phyloP scores from a whole-genome alignment of 495 filamentous ascomycete species.

The Talaromyces trachyspermus region DNA sequence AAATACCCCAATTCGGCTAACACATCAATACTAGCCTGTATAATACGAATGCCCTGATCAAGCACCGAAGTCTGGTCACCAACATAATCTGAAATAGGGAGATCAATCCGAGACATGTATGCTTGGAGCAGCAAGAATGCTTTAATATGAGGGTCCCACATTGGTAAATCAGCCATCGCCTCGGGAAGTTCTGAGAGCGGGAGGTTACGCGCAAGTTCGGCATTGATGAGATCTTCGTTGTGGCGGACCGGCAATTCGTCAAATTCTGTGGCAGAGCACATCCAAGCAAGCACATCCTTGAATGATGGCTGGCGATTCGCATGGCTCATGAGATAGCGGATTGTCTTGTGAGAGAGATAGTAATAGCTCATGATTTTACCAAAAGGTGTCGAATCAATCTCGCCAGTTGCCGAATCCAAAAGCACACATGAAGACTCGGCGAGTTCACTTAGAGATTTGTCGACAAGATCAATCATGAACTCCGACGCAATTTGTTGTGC shows the following conservation, averaged over 20 bases:
- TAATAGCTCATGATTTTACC: constrained; percentile 99
- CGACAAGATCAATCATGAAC: constrained; percentile 87
- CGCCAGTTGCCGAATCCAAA: constrained; percentile 69
- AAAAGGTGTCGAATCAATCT: constrained; percentile 79
- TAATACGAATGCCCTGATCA: constrained; percentile 93
- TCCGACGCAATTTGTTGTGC: constrained; percentile 82
- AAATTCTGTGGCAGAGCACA: constrained; percentile 90
- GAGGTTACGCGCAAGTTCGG: constrained; percentile 75
- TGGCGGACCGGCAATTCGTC: constrained; percentile 97
- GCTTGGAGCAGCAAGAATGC: constrained; percentile 91
- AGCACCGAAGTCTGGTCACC: constrained; percentile 86
- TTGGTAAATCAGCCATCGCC: constrained; percentile 64
- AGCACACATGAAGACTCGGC: constrained; percentile 75
- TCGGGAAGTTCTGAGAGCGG: constrained; percentile 52
- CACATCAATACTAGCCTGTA: constrained; percentile 84
- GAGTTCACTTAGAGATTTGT: constrained; percentile 73
- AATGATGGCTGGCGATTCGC: constrained; percentile 74
- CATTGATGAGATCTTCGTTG: constrained; percentile 98
- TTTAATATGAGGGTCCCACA: constrained; percentile 99
- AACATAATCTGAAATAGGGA: constrained; percentile 95
- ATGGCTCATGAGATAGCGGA: constrained; percentile 69
- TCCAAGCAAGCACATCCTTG: constrained; percentile 83
- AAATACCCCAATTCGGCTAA: constrained; percentile 84
- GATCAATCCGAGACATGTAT: constrained; percentile 82
- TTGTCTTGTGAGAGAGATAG: constrained; percentile 94